These are phyloP conservation scores for Piromyces finnis DNA, from an alignment of 192 early-diverging fungal genomes.

Conservation along the genomic window DNA sequence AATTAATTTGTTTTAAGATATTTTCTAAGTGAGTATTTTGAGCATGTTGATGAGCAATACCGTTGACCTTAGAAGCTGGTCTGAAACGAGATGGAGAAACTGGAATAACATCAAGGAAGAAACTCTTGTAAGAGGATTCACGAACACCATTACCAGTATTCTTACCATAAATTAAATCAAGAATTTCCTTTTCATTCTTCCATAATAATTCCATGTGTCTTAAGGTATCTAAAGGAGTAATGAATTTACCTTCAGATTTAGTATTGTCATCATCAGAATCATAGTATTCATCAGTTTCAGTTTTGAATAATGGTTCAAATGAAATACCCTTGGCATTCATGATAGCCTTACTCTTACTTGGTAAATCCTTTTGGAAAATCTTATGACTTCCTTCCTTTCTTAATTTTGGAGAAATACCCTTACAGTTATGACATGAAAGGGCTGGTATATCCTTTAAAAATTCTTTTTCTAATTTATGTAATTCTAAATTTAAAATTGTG, in stretches of 20 bases:
- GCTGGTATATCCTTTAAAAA: slow-evolving; percentile 21
- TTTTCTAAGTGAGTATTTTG: slow-evolving; percentile 76
- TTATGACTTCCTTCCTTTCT: slow-evolving; percentile 68
- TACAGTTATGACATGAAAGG: slow-evolving; percentile 48
- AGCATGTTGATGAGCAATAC: slow-evolving; percentile 80
- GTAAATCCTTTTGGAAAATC: slow-evolving; percentile 60
- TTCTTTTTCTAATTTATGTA: slow-evolving; percentile 22
- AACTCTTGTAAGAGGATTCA: slow-evolving; percentile 51
- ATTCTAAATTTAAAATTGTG: slow-evolving; percentile 18
- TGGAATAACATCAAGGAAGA: slow-evolving; percentile 80
- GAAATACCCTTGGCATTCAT: slow-evolving; percentile 43
- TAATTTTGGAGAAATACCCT: slow-evolving; percentile 39
- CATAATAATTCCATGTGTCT: slow-evolving; percentile 62
- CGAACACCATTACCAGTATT: slow-evolving; percentile 11
- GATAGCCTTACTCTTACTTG: slow-evolving; percentile 32
- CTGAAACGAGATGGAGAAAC: slow-evolving; percentile 89
- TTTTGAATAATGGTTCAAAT: neutral
- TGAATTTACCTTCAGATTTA: slow-evolving; percentile 6
- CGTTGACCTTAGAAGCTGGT: slow-evolving; percentile 77
- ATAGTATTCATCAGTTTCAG: slow-evolving; percentile 1
- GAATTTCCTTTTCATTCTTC: slow-evolving; percentile 50
- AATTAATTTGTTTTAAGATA: slow-evolving; percentile 64
- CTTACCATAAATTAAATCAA: slow-evolving; percentile 62
- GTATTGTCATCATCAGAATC: neutral
- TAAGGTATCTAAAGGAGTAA: slow-evolving; percentile 65